Evolutionary conservation across 345 rosid species (phyloP).

Genomic region (Jatropha curcas): DNA sequence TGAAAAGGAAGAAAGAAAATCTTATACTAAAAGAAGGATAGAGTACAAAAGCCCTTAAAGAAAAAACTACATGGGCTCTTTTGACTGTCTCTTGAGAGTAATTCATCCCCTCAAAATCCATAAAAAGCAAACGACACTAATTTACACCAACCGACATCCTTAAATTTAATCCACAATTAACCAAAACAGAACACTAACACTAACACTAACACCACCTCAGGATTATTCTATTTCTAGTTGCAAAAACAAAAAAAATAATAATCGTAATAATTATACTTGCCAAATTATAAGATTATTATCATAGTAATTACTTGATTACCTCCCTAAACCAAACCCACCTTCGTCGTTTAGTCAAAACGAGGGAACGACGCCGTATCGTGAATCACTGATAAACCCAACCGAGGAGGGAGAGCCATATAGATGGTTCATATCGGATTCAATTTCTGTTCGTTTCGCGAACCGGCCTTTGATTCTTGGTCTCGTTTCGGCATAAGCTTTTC

Average conservation of each 20-base stretch:
- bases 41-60: slow-evolving; percentile 2
- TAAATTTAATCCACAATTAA: background rate
- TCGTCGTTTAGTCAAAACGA: slow-evolving; percentile 17
- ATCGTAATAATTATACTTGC: background rate
- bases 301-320: background rate
- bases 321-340: background rate
- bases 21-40: background rate
- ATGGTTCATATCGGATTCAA: slow-evolving; percentile 19
- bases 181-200: background rate
- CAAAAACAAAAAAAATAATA: too few relatives aligned
- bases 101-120: background rate
- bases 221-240: background rate
- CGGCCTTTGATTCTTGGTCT: slow-evolving; percentile 51
- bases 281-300: background rate
- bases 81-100: background rate
- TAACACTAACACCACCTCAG: background rate
- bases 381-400: slow-evolving; percentile 15
- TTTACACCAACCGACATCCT: background rate
- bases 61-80: slow-evolving; percentile 5
- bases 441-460: slow-evolving; percentile 38
- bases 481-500: slow-evolving; percentile 50
- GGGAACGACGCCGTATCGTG: slow-evolving; percentile 42
- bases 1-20: too few relatives aligned
- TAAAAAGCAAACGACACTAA: background rate
- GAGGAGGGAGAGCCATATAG: slow-evolving; percentile 9